Base-by-base conservation (phyloP, 371 early-diverging fungal species). In the Apophysomyces elegans region DNA sequence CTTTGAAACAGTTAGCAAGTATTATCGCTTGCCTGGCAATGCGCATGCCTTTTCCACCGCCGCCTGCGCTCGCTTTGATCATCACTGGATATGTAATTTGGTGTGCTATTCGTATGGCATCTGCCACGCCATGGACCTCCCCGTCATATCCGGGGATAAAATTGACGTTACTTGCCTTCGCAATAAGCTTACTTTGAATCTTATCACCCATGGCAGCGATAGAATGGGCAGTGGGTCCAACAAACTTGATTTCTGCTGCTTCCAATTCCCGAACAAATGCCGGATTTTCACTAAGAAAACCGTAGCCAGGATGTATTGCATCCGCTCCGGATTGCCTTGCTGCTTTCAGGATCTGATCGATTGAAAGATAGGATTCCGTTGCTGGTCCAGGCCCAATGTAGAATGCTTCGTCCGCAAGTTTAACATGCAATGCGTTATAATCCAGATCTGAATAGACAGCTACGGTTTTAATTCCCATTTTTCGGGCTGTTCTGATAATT, bases 141-240 rank as follows among this genome's bases (percentile, higher is more conserved):
- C 90, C 90, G 67, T 90, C 83, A 69, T 77, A 91, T 6, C 91
- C 90, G 4, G 91, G 91, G 21, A 90, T 87, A 61, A 72, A 75
- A 46, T 80, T 63, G 54, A 94, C 93, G 0, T 84, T 84, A 57
- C 92, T 91, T 13, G 85, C 80, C 59, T 80, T 79, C 14, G 93
- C 92, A 45, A 90, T 82, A 26, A 84, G 75, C 70, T 91, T 93
- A 63, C 78, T 74, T 37, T 87, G 83, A 64, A 95, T 93, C 84
- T 97, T 96, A 79, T 96, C 96, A 41, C 98, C 98, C 90, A 97
- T 96, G 44, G 88, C 89, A 6, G 88, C 88, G 79, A 97, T 96
- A 5, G 96, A 88, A 57, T 83, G 73, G 16, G 86, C 87, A 7
- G 78, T 75, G 1, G 94, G 94, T 9, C 94, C 94, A 21, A 94